phyloP scores from a whole-genome alignment of 2,329 filamentous ascomycete species.

The Colletotrichum tropicicola region DNA sequence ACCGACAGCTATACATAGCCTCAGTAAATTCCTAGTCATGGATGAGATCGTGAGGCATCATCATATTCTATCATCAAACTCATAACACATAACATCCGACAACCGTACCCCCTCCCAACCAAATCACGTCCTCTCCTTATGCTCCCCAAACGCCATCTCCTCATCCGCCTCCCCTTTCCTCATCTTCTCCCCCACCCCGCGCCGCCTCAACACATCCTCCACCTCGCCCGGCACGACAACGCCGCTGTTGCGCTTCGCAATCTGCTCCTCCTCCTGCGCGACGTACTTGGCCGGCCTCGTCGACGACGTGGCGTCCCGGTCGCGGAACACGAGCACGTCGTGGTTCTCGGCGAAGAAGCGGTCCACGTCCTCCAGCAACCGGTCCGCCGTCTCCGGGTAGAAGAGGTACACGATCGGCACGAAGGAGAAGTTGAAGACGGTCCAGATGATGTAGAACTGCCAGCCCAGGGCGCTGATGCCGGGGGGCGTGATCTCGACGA shows the following conservation, averaged over 20 bases:
- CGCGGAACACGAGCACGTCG: constrained; percentile 32
- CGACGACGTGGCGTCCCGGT: constrained; percentile 35
- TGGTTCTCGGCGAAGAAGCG: constrained; percentile 38
- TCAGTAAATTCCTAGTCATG: too few species aligned
- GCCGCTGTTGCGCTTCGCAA: constrained; percentile 3
- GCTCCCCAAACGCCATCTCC: constrained; percentile 28
- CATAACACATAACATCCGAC: background rate
- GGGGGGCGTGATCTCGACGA: constrained; percentile 46
- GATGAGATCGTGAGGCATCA: too few species aligned
- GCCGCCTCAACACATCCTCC: constrained; percentile 10
- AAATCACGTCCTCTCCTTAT: constrained; percentile 9
- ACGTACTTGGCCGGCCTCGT: constrained; percentile 33
- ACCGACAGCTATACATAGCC: too few species aligned
- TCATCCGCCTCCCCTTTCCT: constrained; percentile 10
- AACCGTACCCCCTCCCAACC: background rate
- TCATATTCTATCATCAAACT: background rate
- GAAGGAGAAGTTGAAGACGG: constrained; percentile 55
- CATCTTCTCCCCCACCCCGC: constrained; percentile 1
- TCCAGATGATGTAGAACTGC: constrained; percentile 62
- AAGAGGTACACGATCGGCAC: constrained; percentile 57
- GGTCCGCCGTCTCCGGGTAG: constrained; percentile 53
- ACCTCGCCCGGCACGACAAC: background rate
- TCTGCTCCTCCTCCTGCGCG: constrained; percentile 37
- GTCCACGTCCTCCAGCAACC: constrained; percentile 34
- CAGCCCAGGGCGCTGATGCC: constrained; percentile 55